Percentiles rank a stretch among this genome's conserved stretches.
Evolutionary conservation across 495 filamentous ascomycete species (phyloP).

Genomic region (Hypoxylon trugodes): DNA sequence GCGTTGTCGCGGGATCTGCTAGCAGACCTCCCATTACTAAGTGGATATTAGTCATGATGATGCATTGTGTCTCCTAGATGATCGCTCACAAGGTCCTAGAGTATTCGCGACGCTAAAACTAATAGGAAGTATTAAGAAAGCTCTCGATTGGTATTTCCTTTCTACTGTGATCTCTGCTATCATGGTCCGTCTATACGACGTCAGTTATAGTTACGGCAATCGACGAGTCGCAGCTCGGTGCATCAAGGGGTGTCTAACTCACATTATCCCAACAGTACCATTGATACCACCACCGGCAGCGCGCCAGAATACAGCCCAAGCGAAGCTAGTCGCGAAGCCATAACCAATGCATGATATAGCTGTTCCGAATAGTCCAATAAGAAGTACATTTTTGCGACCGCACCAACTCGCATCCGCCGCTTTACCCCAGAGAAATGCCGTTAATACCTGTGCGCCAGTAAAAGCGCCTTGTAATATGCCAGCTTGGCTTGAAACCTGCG

Average conservation of each 20-base stretch:
- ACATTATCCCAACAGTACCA: conserved; percentile 75
- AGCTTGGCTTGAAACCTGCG: conserved; percentile 70
- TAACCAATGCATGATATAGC: conserved; percentile 72
- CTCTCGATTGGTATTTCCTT: conserved; percentile 63
- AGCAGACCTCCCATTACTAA: conserved; percentile 69
- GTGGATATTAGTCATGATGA: conserved; percentile 3
- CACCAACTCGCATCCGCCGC: conserved; percentile 70
- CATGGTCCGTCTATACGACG: conserved; percentile 62
- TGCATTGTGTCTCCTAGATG: not conserved
- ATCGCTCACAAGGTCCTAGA: conserved; percentile 63
- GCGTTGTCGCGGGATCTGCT: conserved; percentile 68
- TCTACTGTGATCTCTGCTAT: conserved; percentile 75
- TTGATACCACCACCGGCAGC: conserved; percentile 73
- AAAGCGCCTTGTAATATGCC: conserved; percentile 75
- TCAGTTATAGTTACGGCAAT: not conserved
- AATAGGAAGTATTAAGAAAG: conserved; percentile 68
- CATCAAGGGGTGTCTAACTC: not conserved
- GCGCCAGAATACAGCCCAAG: conserved; percentile 70
- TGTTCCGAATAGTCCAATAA: conserved; percentile 72
- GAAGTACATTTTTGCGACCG: conserved; percentile 71
- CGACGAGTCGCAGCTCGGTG: not conserved
- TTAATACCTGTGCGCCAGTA: conserved; percentile 77
- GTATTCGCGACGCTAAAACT: conserved; percentile 74
- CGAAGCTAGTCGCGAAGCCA: conserved; percentile 71
- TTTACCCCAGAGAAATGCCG: conserved; percentile 77